Evolutionary conservation across 257 asterid species (phyloP).

Genomic region (Lycium ferocissimum): DNA sequence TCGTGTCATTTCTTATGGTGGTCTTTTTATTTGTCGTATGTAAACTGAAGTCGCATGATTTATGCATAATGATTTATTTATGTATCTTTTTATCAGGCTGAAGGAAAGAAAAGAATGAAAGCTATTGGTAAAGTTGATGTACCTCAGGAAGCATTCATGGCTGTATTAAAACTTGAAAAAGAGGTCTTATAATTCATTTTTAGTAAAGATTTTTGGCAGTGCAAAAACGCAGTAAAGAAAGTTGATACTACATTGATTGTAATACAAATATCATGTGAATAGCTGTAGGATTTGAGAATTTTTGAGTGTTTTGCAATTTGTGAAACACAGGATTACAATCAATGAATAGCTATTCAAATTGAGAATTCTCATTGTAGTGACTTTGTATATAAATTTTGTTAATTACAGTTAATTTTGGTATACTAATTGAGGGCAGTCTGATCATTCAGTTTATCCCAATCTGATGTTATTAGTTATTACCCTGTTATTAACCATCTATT

Average conservation of each 20-base stretch:
- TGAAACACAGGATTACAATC: background rate
- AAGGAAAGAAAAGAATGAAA: slow-evolving; percentile 98
- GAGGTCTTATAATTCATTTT: slow-evolving; percentile 69
- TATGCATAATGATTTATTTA: slow-evolving; percentile 16
- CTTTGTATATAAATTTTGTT: slow-evolving; percentile 2
- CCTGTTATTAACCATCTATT: no score
- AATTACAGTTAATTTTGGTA: background rate
- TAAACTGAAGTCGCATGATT: background rate
- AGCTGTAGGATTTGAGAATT: background rate
- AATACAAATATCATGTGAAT: slow-evolving; percentile 23
- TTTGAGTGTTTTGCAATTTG: background rate
- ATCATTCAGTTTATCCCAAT: background rate
- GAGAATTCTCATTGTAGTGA: background rate
- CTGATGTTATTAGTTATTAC: no score
- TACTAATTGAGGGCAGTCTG: background rate
- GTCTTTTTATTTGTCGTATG: background rate
- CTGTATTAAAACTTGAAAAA: slow-evolving; percentile 94
- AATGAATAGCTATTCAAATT: background rate
- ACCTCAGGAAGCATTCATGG: slow-evolving; percentile 99
- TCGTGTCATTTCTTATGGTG: background rate
- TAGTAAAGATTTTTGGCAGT: background rate
- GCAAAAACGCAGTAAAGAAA: background rate
- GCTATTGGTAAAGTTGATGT: slow-evolving; percentile 93
- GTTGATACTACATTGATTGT: background rate
- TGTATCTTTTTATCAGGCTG: slow-evolving; percentile 65